These are phyloP conservation scores for Panaeolus cyanescens DNA, from an alignment of 768 basidiomycete genomes.

Conservation along the genomic window DNA sequence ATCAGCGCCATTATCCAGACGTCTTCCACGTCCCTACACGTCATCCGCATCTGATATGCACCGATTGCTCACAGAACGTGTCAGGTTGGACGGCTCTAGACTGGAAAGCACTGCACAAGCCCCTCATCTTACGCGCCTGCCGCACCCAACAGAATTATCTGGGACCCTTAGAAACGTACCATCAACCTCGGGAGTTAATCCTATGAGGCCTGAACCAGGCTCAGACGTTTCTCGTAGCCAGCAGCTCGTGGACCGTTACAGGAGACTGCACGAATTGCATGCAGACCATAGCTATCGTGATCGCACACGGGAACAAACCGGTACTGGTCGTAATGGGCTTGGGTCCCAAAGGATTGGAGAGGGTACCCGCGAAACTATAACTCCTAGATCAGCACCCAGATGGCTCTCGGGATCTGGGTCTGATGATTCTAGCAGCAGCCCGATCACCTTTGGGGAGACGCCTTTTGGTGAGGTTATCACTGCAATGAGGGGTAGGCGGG, in stretches of 20 bases:
- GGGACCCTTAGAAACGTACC: slow-evolving; percentile 24
- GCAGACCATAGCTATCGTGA: not conserved
- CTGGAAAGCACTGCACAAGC: slow-evolving; percentile 16
- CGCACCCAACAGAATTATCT: not conserved
- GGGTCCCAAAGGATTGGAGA: not conserved
- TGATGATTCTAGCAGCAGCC: not conserved
- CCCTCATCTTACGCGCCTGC: not conserved
- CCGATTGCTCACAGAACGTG: slow-evolving; percentile 23
- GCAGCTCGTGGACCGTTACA: not conserved
- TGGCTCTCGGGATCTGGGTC: not conserved
- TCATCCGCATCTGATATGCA: slow-evolving; percentile 10
- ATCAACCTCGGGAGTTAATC: slow-evolving; percentile 22
- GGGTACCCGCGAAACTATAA: not conserved
- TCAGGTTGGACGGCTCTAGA: slow-evolving; percentile 29
- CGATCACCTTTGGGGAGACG: not conserved
- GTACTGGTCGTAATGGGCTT: not conserved
- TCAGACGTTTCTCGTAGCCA: not conserved
- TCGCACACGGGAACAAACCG: not conserved
- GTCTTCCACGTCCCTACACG: not conserved
- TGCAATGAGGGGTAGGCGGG: slow-evolving; percentile 2
- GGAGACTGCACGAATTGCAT: not conserved
- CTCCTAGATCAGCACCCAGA: not conserved
- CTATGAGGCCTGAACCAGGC: not conserved
- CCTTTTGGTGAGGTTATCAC: slow-evolving; percentile 8
- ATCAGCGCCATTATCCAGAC: not conserved